These are phyloP conservation scores for Phytophthora gonapodyides DNA, from an alignment of 352 stramenopile species.

Conservation along the genomic window DNA sequence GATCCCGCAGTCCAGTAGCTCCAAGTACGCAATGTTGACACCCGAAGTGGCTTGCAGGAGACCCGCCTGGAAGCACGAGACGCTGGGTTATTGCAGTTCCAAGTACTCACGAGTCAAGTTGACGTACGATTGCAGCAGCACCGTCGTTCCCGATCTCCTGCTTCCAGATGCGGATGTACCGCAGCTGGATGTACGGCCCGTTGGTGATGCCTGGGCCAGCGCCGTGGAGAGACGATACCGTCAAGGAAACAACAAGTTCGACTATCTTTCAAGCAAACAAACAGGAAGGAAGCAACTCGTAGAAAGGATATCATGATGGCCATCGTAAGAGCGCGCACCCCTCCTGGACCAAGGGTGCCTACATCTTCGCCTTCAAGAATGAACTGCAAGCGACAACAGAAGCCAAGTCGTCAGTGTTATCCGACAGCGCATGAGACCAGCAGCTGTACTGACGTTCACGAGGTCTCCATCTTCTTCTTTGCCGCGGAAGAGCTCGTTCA, in stretches of 20 bases:
- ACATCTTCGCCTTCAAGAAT: conserved; percentile 78
- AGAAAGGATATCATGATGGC: conserved; percentile 82
- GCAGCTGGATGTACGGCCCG: conserved; percentile 66
- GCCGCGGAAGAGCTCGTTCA: conserved; percentile 73
- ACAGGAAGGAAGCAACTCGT: background rate
- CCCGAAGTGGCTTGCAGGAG: conserved; percentile 49
- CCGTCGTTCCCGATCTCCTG: conserved; percentile 81
- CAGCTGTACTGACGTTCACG: conserved; percentile 51
- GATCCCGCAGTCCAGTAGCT: conserved; percentile 82
- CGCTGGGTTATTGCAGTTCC: background rate
- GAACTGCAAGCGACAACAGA: conserved; percentile 41
- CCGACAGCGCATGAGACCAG: background rate
- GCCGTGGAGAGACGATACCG: conserved; percentile 45
- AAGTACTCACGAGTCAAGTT: too few species aligned
- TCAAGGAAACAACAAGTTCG: conserved; percentile 50
- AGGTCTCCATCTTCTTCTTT: conserved; percentile 74
- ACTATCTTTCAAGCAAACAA: background rate
- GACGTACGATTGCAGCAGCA: conserved; percentile 62
- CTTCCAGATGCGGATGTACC: conserved; percentile 84
- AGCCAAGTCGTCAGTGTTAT: background rate
- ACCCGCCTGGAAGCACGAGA: conserved; percentile 33
- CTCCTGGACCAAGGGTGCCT: conserved; percentile 59
- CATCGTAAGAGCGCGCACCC: conserved; percentile 67
- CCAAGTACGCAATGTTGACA: conserved; percentile 77
- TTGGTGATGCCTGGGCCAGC: conserved; percentile 64